Evolutionary conservation across 2,329 filamentous ascomycete species (phyloP), one percentile per base, ranked within the genome.

Genomic region (Penicillium sp.): DNA sequence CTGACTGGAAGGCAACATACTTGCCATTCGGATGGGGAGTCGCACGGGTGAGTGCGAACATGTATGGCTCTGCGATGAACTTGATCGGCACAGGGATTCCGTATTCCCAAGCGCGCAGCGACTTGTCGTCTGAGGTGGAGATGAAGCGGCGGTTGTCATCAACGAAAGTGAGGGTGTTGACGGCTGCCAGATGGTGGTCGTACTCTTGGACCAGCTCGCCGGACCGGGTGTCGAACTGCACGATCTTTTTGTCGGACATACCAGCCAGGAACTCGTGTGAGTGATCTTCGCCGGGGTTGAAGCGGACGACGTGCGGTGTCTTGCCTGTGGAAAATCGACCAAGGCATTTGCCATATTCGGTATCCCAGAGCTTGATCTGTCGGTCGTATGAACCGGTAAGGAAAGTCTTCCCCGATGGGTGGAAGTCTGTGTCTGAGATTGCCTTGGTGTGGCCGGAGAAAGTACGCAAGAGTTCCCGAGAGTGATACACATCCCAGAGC

Each of bases 211-310:
- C 90, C 58, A 94, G 83, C 68, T 95, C 87, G 65, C 86, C 86
- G 7, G 88, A 87, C 29, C 95, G 86, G 2, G 88, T 93, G 75
- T 99, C 94, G 76, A 95, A 99, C 72, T 99, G 94, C 42, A 99
- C 84, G 67, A 99, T 99, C 81, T 97, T 97, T 82, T 99, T 99
- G 77, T 99, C 93, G 38, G 91, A 94, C 91, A 97, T 95, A 69
- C 94, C 94, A 1, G 92, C 93, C 56, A 99, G 78, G 76, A 99
- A 99, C 75, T 97, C 93, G 73, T 94, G 89, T 9, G 88, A 85
- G 64, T 89, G 86, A 54, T 89, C 87, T 0, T 83, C 80, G 49
- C 87, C 85, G 0, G 93, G 93, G 76, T 97, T 96, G 82, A 97
- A 97, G 66, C 90, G 88, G 66, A 99, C 82, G 52, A 96, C 93